A percentile compares a stretch with the other conserved stretches of the same genome.
These are phyloP conservation scores for Boletus smithii DNA, from an alignment of 1,284 basidiomycete genomes.

Conservation along the genomic window DNA sequence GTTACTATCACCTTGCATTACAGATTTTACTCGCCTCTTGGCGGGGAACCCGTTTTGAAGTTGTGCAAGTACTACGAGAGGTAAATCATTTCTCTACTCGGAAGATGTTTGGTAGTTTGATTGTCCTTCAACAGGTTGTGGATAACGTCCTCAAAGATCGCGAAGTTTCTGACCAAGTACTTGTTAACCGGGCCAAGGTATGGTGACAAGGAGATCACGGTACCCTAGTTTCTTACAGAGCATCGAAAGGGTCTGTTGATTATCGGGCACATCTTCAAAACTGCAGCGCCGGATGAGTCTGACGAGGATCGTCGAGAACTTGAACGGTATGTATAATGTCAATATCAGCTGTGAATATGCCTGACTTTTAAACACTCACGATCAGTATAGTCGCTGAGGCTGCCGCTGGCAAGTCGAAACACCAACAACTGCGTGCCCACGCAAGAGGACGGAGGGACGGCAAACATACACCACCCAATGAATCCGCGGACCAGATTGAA, in stretches of 20 bases:
- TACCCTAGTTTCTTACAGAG: slow-evolving; percentile 8
- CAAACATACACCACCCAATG: slow-evolving; percentile 23
- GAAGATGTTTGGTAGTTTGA: background rate
- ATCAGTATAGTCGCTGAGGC: slow-evolving; percentile 69
- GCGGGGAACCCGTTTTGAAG: slow-evolving; percentile 92
- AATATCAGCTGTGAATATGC: background rate
- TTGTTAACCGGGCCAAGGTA: slow-evolving; percentile 82
- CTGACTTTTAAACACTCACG: slow-evolving; percentile 1
- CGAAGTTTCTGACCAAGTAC: slow-evolving; percentile 62
- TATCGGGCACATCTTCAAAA: slow-evolving; percentile 85
- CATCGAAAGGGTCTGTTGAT: slow-evolving; percentile 66
- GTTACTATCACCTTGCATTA: background rate
- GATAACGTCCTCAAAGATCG: slow-evolving; percentile 81
- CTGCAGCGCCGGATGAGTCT: slow-evolving; percentile 78
- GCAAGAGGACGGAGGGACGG: slow-evolving; percentile 40
- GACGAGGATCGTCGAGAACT: slow-evolving; percentile 91
- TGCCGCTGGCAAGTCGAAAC: slow-evolving; percentile 62
- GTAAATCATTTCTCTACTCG: slow-evolving; percentile 34
- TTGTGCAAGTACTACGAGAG: slow-evolving; percentile 78
- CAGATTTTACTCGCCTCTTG: slow-evolving; percentile 92
- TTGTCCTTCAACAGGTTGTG: slow-evolving; percentile 49
- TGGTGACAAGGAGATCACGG: slow-evolving; percentile 5
- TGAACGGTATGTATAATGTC: slow-evolving; percentile 58
- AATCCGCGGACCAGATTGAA: slow-evolving; percentile 18
- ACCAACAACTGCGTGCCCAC: slow-evolving; percentile 39